Conservation (phyloP, 148 eudicot genomes). For the Rhododendron williamsianum region DNA sequence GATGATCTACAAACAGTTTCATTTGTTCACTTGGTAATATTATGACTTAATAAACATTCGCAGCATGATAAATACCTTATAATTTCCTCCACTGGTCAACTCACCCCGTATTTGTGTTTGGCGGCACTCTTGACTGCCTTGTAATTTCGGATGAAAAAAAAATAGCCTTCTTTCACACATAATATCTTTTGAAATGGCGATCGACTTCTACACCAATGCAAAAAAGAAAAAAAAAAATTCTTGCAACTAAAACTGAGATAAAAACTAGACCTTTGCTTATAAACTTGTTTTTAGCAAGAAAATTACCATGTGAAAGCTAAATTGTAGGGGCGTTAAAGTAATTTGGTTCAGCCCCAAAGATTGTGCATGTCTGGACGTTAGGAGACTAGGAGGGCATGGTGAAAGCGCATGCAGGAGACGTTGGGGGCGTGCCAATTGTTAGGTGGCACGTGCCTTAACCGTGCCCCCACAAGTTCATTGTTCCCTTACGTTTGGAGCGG, state of each 20-base stretch:
- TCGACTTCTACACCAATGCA: neutral
- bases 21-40: too few species aligned
- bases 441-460: constrained; percentile 6
- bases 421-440: neutral
- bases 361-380: neutral
- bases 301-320: neutral
- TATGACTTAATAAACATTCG: too few species aligned
- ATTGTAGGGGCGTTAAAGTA: neutral
- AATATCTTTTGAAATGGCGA: neutral
- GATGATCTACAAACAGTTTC: too few species aligned
- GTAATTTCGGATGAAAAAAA: neutral
- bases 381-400: neutral
- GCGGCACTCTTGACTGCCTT: neutral
- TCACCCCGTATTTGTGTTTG: neutral
- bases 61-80: neutral
- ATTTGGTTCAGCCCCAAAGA: neutral
- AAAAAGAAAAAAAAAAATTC: neutral
- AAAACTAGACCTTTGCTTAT: neutral
- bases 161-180: neutral
- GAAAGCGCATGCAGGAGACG: constrained; percentile 1
- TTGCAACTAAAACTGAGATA: neutral
- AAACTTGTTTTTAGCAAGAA: neutral
- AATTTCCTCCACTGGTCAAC: neutral
- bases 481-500: neutral
- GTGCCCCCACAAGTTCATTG: constrained; percentile 4